Evolutionary conservation across 2,329 filamentous ascomycete genomes (phyloP).

Genomic region (Penicillium fuscoglaucum): DNA sequence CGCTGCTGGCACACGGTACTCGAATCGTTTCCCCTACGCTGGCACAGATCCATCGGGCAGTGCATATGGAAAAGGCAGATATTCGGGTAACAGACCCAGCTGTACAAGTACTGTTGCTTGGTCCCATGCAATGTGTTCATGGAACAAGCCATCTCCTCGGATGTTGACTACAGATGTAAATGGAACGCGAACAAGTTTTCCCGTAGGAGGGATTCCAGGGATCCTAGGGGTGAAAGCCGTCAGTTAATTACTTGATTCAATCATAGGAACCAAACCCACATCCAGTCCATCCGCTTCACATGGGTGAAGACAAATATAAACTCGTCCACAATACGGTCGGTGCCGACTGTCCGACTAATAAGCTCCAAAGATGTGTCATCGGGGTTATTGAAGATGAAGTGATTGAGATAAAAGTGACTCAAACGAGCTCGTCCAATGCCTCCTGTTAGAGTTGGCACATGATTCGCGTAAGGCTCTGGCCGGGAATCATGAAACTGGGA

Average conservation of each 20-base stretch:
- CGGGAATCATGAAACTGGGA: conserved; percentile 52
- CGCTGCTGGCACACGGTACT: conserved; percentile 63
- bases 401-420: conserved; percentile 67
- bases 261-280: conserved; percentile 51
- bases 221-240: conserved; percentile 40
- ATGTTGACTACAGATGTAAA: conserved; percentile 67
- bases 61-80: conserved; percentile 62
- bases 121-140: conserved; percentile 73
- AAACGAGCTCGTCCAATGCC: conserved; percentile 66
- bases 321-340: conserved; percentile 71
- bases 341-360: conserved; percentile 68
- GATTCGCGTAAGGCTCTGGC: conserved; percentile 75
- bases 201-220: conserved; percentile 61
- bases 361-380: conserved; percentile 67
- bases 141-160: conserved; percentile 66
- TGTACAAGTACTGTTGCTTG: conserved; percentile 64
- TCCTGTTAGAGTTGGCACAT: conserved; percentile 69
- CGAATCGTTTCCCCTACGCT: conserved; percentile 47
- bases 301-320: conserved; percentile 68
- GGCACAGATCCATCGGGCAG: conserved; percentile 44
- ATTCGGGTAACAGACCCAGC: conserved; percentile 63
- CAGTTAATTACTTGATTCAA: neutral
- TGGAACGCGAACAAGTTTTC: conserved; percentile 57
- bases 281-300: conserved; percentile 64
- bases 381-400: conserved; percentile 75